A percentile compares a stretch with the other conserved stretches of the same genome.
These are phyloP conservation scores for Pholiota microspora DNA, from an alignment of 768 basidiomycete genomes.

Conservation along the genomic window DNA sequence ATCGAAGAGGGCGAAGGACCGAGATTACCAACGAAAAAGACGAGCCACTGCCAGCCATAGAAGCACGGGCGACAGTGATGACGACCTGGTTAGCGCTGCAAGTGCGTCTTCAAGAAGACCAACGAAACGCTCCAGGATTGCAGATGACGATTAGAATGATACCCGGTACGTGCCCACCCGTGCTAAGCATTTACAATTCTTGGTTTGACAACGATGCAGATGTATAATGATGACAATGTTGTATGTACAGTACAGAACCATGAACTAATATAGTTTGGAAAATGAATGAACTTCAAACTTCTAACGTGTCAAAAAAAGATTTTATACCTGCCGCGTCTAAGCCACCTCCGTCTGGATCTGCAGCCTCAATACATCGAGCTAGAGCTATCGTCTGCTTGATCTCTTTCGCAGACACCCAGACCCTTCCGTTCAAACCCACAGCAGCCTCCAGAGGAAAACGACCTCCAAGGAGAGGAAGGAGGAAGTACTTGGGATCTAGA, in stretches of 20 bases:
- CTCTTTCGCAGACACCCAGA: slow-evolving; percentile 85
- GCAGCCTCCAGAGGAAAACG: slow-evolving; percentile 86
- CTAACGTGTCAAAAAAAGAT: slow-evolving; percentile 48
- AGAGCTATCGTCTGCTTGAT: slow-evolving; percentile 72
- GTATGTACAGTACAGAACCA: slow-evolving; percentile 11
- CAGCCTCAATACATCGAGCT: slow-evolving; percentile 76
- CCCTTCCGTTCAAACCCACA: slow-evolving; percentile 87
- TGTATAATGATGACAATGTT: slow-evolving; percentile 2
- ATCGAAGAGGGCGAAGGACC: slow-evolving; percentile 74
- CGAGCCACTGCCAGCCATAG: slow-evolving; percentile 61
- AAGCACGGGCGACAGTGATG: slow-evolving; percentile 68
- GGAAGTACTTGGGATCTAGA: slow-evolving; percentile 77
- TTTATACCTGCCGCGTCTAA: slow-evolving; percentile 54
- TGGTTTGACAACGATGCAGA: slow-evolving; percentile 1
- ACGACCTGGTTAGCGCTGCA: slow-evolving; percentile 52
- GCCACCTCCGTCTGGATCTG: slow-evolving; percentile 71
- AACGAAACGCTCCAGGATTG: slow-evolving; percentile 66
- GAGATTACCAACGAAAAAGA: slow-evolving; percentile 79
- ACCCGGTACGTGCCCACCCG: neutral
- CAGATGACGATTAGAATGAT: slow-evolving; percentile 57
- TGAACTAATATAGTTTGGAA: too few species aligned
- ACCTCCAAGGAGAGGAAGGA: slow-evolving; percentile 77
- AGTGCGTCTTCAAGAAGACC: slow-evolving; percentile 54
- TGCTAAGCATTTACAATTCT: neutral
- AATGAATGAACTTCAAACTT: too few species aligned